A percentile compares a stretch with the other conserved stretches of the same genome.
phyloP scores from a whole-genome alignment of 371 early-diverging fungal genomes.

The Mortierella sp. region DNA sequence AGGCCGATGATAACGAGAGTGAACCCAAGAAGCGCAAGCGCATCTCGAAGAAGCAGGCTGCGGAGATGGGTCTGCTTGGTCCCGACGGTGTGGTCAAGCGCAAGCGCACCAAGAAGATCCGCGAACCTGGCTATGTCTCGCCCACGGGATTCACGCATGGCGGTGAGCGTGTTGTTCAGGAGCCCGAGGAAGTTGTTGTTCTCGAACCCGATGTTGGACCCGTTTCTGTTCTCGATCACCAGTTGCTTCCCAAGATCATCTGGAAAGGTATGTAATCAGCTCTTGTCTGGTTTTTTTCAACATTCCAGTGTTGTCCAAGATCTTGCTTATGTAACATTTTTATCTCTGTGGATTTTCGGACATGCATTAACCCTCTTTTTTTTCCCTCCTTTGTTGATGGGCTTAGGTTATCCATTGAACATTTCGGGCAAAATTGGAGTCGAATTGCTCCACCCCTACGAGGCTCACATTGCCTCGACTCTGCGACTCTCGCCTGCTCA shows the following conservation, averaged over 20 bases:
- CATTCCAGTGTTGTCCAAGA: neutral
- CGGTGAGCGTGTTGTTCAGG: conserved; percentile 52
- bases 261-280: conserved; percentile 47
- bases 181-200: conserved; percentile 34
- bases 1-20: neutral
- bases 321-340: conserved; percentile 1
- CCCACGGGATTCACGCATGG: conserved; percentile 50
- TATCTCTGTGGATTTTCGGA: neutral
- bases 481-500: conserved; percentile 80
- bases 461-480: conserved; percentile 74
- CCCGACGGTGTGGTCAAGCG: conserved; percentile 25
- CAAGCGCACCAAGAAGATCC: conserved; percentile 47
- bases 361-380: conserved; percentile 5
- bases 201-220: conserved; percentile 49
- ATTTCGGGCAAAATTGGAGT: conserved; percentile 33
- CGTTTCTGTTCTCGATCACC: conserved; percentile 29
- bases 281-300: no score
- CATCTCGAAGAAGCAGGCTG: conserved; percentile 36
- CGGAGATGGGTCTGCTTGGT: conserved; percentile 24
- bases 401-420: conserved; percentile 29
- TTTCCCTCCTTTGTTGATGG: neutral
- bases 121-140: conserved; percentile 40
- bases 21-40: conserved; percentile 36
- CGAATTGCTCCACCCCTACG: conserved; percentile 68
- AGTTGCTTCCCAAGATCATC: conserved; percentile 24